These are phyloP conservation scores for Aurifilum marmelostoma DNA, from an alignment of 2,329 filamentous ascomycete genomes.

Conservation along the genomic window DNA sequence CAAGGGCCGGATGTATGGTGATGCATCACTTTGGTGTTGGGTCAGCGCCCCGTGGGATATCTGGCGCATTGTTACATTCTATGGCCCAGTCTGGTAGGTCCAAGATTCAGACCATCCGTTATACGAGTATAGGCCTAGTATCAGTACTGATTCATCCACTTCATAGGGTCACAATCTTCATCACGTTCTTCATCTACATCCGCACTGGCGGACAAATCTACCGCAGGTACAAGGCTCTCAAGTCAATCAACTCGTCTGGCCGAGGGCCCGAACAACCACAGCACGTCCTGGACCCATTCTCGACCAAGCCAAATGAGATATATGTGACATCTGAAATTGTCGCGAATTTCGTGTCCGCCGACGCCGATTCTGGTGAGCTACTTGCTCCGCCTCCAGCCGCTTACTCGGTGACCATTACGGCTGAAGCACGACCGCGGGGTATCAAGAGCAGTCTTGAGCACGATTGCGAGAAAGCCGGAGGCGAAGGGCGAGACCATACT, in stretches of 20 bases:
- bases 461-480: slow-evolving; percentile 14
- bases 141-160: background rate
- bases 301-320: slow-evolving; percentile 65
- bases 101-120: too few relatives aligned
- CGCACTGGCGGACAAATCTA: slow-evolving; percentile 69
- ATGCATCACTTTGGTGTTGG: slow-evolving; percentile 84
- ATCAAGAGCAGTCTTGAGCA: background rate
- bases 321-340: slow-evolving; percentile 58
- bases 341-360: slow-evolving; percentile 38
- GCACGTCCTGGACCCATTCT: slow-evolving; percentile 49
- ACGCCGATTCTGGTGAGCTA: slow-evolving; percentile 35
- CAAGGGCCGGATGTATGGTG: slow-evolving; percentile 68
- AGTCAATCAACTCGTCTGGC: slow-evolving; percentile 51
- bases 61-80: slow-evolving; percentile 75
- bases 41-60: slow-evolving; percentile 69
- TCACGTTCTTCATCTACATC: slow-evolving; percentile 68
- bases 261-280: slow-evolving; percentile 46
- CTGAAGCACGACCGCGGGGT: slow-evolving; percentile 30
- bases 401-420: slow-evolving; percentile 56
- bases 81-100: slow-evolving; percentile 69
- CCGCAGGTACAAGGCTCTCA: slow-evolving; percentile 65
- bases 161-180: slow-evolving; percentile 60
- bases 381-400: slow-evolving; percentile 30
- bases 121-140: too few relatives aligned
- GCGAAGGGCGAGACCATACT: background rate